Evolutionary conservation across 768 basidiomycete species (phyloP).

Genomic region (Rhodotorula kratochvilovae): DNA sequence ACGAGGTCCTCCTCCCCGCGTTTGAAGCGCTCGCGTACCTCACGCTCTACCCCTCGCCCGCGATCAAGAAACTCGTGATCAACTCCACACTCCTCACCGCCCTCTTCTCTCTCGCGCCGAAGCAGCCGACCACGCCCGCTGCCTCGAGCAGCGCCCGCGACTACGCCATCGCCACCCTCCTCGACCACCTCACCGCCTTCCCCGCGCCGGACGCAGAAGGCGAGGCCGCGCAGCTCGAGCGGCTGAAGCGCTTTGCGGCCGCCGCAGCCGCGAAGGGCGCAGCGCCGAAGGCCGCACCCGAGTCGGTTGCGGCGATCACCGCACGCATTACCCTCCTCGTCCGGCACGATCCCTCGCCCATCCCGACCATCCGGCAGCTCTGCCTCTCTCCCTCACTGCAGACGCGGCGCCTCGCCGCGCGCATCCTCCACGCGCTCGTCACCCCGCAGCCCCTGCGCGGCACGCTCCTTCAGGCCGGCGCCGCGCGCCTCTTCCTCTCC

Average conservation of each 20-base stretch:
- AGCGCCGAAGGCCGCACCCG: neutral
- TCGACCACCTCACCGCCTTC: constrained; percentile 68
- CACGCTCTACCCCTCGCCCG: constrained; percentile 60
- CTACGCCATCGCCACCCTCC: constrained; percentile 72
- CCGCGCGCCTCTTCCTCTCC: constrained; percentile 52
- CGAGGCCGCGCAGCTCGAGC: constrained; percentile 52
- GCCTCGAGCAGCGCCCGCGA: constrained; percentile 21
- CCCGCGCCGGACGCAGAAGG: constrained; percentile 72
- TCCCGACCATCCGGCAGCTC: constrained; percentile 46
- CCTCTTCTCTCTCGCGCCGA: constrained; percentile 58
- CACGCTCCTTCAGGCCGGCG: constrained; percentile 47
- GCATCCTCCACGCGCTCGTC: constrained; percentile 37
- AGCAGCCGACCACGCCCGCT: constrained; percentile 35
- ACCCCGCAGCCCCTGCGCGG: constrained; percentile 38
- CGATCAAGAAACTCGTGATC: constrained; percentile 57
- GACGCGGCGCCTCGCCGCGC: constrained; percentile 30
- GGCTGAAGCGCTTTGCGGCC: constrained; percentile 48
- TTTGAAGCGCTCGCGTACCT: constrained; percentile 84
- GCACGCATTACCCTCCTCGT: constrained; percentile 11
- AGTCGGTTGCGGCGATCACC: constrained; percentile 5
- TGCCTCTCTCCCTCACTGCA: constrained; percentile 17
- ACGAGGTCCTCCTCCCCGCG: constrained; percentile 58
- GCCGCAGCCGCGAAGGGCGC: constrained; percentile 56
- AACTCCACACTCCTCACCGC: constrained; percentile 51
- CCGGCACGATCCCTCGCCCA: constrained; percentile 10